Evolutionary conservation across 2,329 filamentous ascomycete genomes (phyloP), one percentile per base, ranked within the genome.

Genomic region (Cladosporium sp.): DNA sequence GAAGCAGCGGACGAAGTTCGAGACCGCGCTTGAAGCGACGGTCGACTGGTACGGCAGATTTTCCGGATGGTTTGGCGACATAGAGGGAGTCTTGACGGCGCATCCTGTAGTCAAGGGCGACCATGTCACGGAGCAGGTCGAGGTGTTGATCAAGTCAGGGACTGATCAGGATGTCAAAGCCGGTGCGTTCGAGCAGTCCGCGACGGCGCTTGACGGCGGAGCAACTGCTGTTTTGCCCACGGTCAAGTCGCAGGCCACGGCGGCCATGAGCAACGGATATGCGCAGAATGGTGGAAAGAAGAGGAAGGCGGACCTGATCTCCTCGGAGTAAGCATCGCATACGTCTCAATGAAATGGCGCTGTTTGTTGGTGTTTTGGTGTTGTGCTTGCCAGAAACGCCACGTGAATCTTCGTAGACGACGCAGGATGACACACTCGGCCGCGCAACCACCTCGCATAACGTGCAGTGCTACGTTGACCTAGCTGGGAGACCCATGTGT

Each of bases 51-150:
- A 92, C 75, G 81, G 79, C 46, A 79, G 78, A 64, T 91, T 87
- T 66, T 88, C 88, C 5, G 86, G 82, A 44, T 91, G 89, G 89
- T 91, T 89, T 89, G 89, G 89, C 57, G 86, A 90, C 70, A 89
- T 91, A 71, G 85, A 82, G 73, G 86, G 88, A 73, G 88, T 90
- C 21, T 81, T 91, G 63, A 89, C 86, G 40, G 87, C 89, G 4
- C 91, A 74, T 89, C 79, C 89, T 2, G 72, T 71, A 12, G 67
- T 74, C 7, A 57, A 65, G 44, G 67, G 66, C 1, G 64, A 63
- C 21, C 59, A 68, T 29, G 66, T 66, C 18, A 37, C 33, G 31
- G 62, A 28, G 23, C 21, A 18, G n/a, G 56, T 21, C 37, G 56
- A 59, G 11, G 37, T 26, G 2, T 21, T 21, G 31, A 12, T 57